phyloP scores from a whole-genome alignment of 116 monocot species.

The Iris pallida region DNA sequence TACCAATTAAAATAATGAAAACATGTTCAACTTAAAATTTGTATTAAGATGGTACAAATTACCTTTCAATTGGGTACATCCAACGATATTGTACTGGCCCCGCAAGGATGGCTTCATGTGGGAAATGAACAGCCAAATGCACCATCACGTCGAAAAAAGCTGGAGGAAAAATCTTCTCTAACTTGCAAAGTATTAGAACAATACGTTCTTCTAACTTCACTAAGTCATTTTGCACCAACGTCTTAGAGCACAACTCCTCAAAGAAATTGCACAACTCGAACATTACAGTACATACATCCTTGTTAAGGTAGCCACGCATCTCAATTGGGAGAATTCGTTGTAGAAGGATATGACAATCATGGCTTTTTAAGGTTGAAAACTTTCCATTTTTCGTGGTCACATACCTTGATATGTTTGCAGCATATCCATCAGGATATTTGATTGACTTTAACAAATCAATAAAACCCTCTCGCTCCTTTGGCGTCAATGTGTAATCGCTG shows the following conservation, averaged over 20 bases:
- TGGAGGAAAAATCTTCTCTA: slow-evolving; percentile 1
- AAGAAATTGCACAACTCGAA: background rate
- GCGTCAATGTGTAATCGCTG: background rate
- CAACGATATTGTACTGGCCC: slow-evolving; percentile 15
- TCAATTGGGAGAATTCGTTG: slow-evolving; percentile 3
- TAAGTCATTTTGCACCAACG: background rate
- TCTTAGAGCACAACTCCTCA: background rate
- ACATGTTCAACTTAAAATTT: no score
- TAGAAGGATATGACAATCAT: slow-evolving; percentile 9
- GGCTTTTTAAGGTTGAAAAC: background rate
- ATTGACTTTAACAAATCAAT: background rate
- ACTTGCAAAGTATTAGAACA: slow-evolving; percentile 2
- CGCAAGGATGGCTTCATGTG: slow-evolving; percentile 1
- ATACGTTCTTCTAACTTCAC: background rate
- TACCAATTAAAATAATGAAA: background rate
- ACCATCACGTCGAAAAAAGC: slow-evolving; percentile 16
- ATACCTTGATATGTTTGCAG: slow-evolving; percentile 8
- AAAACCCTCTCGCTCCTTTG: background rate
- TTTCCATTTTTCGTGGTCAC: background rate
- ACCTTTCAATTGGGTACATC: slow-evolving; percentile 19
- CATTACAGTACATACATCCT: background rate
- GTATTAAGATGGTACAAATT: background rate
- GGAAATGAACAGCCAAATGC: slow-evolving; percentile 13
- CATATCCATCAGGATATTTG: slow-evolving; percentile 1
- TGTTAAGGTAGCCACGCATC: background rate